Evolutionary conservation across 371 early-diverging fungal genomes (phyloP).

Genomic region (Actinomortierella ambigua): DNA sequence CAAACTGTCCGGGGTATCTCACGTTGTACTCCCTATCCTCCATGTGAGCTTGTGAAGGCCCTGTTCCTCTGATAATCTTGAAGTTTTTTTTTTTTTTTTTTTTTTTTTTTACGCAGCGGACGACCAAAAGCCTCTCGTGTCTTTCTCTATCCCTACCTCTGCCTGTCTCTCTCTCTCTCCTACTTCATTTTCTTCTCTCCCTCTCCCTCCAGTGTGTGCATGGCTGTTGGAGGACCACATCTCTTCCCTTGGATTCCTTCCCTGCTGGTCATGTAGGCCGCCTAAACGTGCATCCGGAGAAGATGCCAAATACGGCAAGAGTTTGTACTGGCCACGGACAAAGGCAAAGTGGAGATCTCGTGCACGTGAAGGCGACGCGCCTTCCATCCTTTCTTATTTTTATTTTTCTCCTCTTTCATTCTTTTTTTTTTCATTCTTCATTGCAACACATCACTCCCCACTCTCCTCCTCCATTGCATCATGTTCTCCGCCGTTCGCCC

Average conservation of each 20-base stretch:
- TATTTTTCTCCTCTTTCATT: slow-evolving; percentile 1
- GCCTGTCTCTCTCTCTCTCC: neutral
- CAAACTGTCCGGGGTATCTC: too few relatives aligned
- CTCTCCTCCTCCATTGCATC: slow-evolving; percentile 2
- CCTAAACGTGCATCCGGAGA: too few relatives aligned
- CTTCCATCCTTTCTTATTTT: neutral
- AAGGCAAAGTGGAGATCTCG: neutral
- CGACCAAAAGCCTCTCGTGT: neutral
- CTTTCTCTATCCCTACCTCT: neutral
- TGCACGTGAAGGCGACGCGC: neutral
- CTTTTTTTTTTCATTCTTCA: slow-evolving; percentile 10
- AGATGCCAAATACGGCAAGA: too few relatives aligned
- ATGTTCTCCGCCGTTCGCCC: slow-evolving; percentile 47
- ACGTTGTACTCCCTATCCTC: too few relatives aligned
- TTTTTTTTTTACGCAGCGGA: slow-evolving; percentile 10
- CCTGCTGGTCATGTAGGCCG: too few relatives aligned
- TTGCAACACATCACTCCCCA: slow-evolving; percentile 2
- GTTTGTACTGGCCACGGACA: too few relatives aligned
- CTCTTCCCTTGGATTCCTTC: too few relatives aligned
- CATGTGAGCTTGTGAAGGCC: too few relatives aligned
- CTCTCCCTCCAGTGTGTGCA: neutral
- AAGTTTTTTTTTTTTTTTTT: neutral
- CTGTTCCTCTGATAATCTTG: neutral
- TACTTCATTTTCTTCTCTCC: neutral
- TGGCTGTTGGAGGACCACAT: neutral